phyloP scores from a whole-genome alignment of 805 yeast genomes.

The Cyberlindnera petersonii region DNA sequence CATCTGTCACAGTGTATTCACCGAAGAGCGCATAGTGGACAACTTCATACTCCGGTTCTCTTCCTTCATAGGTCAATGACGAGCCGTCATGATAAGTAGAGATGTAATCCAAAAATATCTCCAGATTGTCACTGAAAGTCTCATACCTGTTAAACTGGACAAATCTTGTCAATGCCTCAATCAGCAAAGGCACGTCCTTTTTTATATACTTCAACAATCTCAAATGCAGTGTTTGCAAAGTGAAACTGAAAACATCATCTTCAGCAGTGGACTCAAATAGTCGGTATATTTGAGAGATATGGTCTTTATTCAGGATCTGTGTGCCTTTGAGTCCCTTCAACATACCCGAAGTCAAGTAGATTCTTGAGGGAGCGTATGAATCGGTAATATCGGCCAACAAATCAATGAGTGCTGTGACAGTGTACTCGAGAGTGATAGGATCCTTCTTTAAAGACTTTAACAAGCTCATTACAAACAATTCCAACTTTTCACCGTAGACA shows the following conservation, averaged over 20 bases:
- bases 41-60: conserved; percentile 24
- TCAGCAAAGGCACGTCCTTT: conserved; percentile 21
- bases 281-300: conserved; percentile 30
- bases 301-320: conserved; percentile 23
- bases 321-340: conserved; percentile 42
- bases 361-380: conserved; percentile 67
- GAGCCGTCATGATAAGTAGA: conserved; percentile 18
- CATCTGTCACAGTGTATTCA: conserved; percentile 11
- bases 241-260: conserved; percentile 48
- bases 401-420: conserved; percentile 34
- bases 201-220: conserved; percentile 40
- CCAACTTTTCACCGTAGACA: conserved; percentile 51
- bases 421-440: conserved; percentile 27
- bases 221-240: conserved; percentile 50
- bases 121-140: conserved; percentile 33
- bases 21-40: conserved; percentile 27
- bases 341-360: conserved; percentile 56
- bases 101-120: conserved; percentile 37
- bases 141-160: conserved; percentile 31
- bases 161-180: conserved; percentile 21
- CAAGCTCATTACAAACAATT: conserved; percentile 39
- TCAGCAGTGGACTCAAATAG: conserved; percentile 41
- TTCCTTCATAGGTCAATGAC: not conserved
- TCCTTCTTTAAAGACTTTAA: conserved; percentile 31
- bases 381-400: conserved; percentile 46